Evolutionary conservation across 2,329 filamentous ascomycete genomes (phyloP).

Genomic region (Aspergillus novofumigatus): DNA sequence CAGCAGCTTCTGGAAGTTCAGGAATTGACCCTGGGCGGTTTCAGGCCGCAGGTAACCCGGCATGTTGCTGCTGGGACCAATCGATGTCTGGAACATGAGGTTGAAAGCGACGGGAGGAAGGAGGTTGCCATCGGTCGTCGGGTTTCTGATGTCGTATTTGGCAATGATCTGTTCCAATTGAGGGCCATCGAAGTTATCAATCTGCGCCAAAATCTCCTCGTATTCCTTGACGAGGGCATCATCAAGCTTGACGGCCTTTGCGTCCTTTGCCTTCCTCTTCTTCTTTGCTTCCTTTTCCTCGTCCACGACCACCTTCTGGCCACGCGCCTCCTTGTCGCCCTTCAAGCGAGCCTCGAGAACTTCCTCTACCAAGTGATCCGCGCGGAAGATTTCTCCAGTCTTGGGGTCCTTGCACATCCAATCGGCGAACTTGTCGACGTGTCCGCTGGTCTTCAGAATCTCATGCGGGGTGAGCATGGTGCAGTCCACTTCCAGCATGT

Average conservation of each 20-base stretch:
- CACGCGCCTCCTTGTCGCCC: constrained; percentile 88
- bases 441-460: constrained; percentile 90
- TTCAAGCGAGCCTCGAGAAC: constrained; percentile 82
- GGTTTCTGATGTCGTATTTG: constrained; percentile 89
- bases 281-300: constrained; percentile 82
- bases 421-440: constrained; percentile 97
- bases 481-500: constrained; percentile 94
- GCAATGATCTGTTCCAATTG: constrained; percentile 83
- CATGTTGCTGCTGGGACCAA: constrained; percentile 85
- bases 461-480: constrained; percentile 90
- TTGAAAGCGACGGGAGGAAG: constrained; percentile 87
- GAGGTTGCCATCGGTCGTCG: constrained; percentile 70
- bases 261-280: constrained; percentile 77
- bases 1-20: constrained; percentile 93
- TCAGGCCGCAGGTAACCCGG: constrained; percentile 86
- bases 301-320: constrained; percentile 62
- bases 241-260: constrained; percentile 77
- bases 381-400: constrained; percentile 92
- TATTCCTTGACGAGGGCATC: constrained; percentile 85
- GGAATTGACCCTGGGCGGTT: constrained; percentile 95
- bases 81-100: constrained; percentile 96
- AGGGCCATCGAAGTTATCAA: constrained; percentile 89
- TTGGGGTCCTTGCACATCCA: constrained; percentile 99
- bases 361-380: constrained; percentile 95
- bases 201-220: constrained; percentile 83